Evolutionary conservation across 2,329 filamentous ascomycete genomes (phyloP).

Genomic region (Xylaria sp.): DNA sequence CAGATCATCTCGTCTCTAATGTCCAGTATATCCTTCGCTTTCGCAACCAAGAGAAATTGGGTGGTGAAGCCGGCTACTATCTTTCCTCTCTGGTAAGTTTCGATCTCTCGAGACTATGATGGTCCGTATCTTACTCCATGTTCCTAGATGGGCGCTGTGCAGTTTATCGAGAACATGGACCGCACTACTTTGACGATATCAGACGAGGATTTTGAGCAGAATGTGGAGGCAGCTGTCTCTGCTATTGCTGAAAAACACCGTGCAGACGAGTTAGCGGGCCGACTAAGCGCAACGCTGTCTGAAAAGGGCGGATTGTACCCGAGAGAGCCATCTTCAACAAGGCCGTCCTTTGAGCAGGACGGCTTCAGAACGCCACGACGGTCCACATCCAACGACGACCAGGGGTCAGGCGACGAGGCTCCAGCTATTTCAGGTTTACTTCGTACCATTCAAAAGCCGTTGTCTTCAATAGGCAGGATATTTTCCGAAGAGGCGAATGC

Average conservation of each 20-base stretch:
- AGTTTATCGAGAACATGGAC: slow-evolving; percentile 96
- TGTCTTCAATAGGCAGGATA: slow-evolving; percentile 91
- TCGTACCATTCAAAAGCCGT: slow-evolving; percentile 86
- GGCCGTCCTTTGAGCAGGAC: slow-evolving; percentile 51
- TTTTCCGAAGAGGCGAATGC: slow-evolving; percentile 74
- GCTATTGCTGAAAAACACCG: slow-evolving; percentile 92
- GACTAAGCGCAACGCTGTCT: slow-evolving; percentile 48
- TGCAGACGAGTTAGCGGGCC: slow-evolving; percentile 52
- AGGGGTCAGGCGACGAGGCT: slow-evolving; percentile 68
- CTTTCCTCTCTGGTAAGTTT: slow-evolving; percentile 81
- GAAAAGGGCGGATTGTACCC: slow-evolving; percentile 49
- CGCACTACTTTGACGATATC: slow-evolving; percentile 90
- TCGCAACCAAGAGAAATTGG: slow-evolving; percentile 94
- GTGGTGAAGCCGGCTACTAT: slow-evolving; percentile 98
- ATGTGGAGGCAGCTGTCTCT: slow-evolving; percentile 95
- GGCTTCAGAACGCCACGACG: slow-evolving; percentile 52
- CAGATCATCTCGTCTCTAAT: slow-evolving; percentile 94
- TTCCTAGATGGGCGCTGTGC: slow-evolving; percentile 81
- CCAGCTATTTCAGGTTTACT: slow-evolving; percentile 84
- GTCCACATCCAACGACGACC: slow-evolving; percentile 60
- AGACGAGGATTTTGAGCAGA: slow-evolving; percentile 92
- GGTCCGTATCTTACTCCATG: slow-evolving; percentile 1
- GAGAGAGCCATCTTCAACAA: slow-evolving; percentile 53
- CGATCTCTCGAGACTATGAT: not conserved
- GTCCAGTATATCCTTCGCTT: slow-evolving; percentile 98